Base-by-base conservation (phyloP, 2,329 filamentous ascomycete genomes). In the Rhexocercosporidium sp. region DNA sequence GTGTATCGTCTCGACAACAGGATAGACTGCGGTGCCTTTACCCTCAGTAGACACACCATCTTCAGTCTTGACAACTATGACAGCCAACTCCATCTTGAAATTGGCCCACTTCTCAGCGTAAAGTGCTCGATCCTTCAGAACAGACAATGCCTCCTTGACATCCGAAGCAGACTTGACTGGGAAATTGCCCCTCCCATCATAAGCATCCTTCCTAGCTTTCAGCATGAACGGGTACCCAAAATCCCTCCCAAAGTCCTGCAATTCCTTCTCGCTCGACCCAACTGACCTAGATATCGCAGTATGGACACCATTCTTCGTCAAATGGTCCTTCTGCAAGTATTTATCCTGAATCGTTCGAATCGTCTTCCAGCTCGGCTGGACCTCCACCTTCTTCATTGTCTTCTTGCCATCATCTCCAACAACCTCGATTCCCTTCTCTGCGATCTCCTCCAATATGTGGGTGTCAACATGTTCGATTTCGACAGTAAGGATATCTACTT, bases 391-490 rank as follows among this genome's bases (percentile, higher is more conserved):
- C 75, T 82, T 85, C 57, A 77, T 74, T 1, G 51, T 64, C 54
- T 74, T 78, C 41, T 78, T 77, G 31, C 80, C 81, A 68, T 80
- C 73, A n/a, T 76, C 73, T n/a, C 75, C 76, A 44, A 71, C 79
- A 25, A 89, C 82, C 69, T 87, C 81, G 3, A 91, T 88, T 39
- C 90, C 88, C 62, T 84, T 82, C 18, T 87, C 86, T 4, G 87
- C 88, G 66, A 97, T 88, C 76, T 96, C 92, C 79, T 97, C 93
- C 4, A 97, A 86, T 27, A 96, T 90, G 62, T 93, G 84, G n/a
- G 93, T 96, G 79, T 97, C 89, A 66, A 97, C 91, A 80, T 97
- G 95, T 83, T 98, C 95, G 71, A 97, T 97, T 80, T 98, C 95
- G 16, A 97, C 92, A 0, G 94, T 97, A 69, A 97, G 83, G 18